Evolutionary conservation across 148 eudicot species (phyloP), one percentile per base, ranked within the genome.

Genomic region (Rhododendron kiyosumense): DNA sequence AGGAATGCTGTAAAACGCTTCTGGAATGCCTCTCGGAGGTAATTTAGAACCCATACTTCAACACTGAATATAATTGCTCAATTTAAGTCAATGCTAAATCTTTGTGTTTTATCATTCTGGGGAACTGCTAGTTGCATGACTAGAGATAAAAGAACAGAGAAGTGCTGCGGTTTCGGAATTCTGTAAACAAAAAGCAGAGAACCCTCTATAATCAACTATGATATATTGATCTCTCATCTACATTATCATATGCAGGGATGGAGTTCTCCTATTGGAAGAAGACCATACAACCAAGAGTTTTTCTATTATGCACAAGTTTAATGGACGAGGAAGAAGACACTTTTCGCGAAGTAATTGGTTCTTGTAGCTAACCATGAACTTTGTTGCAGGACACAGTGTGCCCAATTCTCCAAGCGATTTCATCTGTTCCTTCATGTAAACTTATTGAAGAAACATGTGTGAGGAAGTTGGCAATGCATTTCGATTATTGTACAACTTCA

Each of bases 311-410:
- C 93, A 86, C 95, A 90, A 94, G 94, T 93, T 93, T 94, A 91
- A 86, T 93, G 96, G 95, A 90, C 92, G 93, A 89, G 91, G 97
- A 93, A 90, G 93, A 91, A 91, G 93, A 92, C 88, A 90, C 81
- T 89, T 88, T 90, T 90, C 93, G 92, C 88, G 83, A 89, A 89
- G 91, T 93, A 91, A 84, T 91, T 87, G 85, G 94, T 87, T 84
- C 86, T 78, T 88, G 83, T 90, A 83, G 91, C 98, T 96, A 92
- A 96, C 94, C 89, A 65, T 76, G 85, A 85, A 88, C 86, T 96
- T 93, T 92, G 89, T 92, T 96, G 99, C 99, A 96, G 99, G 99
- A 94, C 87, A 92, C 96, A 14, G 96, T 93, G 26, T 95, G 94
- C 91, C 91, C 91, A 84, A 89, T 96, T 89, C 94, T 94, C 86